Evolutionary conservation across 1,139 yeast genomes (phyloP), one percentile per base, ranked within the genome.

Genomic region (Arxiozyma slooffiae): DNA sequence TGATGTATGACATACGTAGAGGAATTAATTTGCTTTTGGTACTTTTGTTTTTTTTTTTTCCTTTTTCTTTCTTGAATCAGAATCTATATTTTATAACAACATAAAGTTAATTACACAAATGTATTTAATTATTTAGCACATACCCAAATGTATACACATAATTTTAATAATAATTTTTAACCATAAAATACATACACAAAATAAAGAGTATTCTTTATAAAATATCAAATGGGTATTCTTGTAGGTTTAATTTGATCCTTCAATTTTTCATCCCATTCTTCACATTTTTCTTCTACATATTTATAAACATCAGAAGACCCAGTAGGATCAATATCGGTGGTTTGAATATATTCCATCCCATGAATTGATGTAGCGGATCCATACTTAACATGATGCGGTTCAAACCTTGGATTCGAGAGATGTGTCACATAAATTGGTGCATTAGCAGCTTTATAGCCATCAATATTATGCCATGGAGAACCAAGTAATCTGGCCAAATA

Each of bases 371-470:
- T 75, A 0, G 89, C 85, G 23, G 95, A 85, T 2, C 95, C 95
- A 55, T 82, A 81, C 63, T 89, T 88, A 40, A 75, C 58, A 18
- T 71, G 69, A 63, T 81, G 85, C 61, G 72, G 60, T 71, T 73
- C 63, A 62, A 74, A 53, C 53, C 58, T 48, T 64, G 73, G 71
- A 46, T 74, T 73, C 0, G 80, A 78, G 44, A 71, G 56, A 9
- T 74, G 64, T 1, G 85, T 81, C 8, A 77, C 77, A 67, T 76
- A 80, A 3, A 81, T 75, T 1, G 95, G 88, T 0, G 97, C 88
- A 63, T 85, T 85, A 4, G 97, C 96, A 16, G 95, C 97, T 22
- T 75, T 80, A 67, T 88, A 86, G 0, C 97, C 96, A 39, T 83
- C 77, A 46, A 92, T 86, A 61, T 85, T 86, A 64, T 92, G 96